These are phyloP conservation scores for Fagopyrum homotropicum DNA, from an alignment of 148 eudicot species.

Conservation along the genomic window DNA sequence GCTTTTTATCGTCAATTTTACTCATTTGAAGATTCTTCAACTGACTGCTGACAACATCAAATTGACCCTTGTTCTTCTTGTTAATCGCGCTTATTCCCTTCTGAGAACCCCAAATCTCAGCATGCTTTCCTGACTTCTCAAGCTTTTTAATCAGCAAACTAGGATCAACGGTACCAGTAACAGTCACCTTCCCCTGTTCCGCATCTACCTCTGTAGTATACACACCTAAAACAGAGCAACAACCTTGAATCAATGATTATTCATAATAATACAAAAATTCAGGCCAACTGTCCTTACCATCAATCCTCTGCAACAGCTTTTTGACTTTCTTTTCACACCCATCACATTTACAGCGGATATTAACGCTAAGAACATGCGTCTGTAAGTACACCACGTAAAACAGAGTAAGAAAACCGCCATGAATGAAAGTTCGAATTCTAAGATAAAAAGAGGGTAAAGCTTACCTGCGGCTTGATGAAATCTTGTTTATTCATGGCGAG, in stretches of 20 bases:
- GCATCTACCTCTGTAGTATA: conserved; percentile 27
- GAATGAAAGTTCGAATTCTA: neutral
- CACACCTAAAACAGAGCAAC: conserved; percentile 31
- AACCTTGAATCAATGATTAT: neutral
- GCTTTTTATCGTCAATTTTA: conserved; percentile 26
- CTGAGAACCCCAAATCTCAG: conserved; percentile 40
- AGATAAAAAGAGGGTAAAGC: neutral
- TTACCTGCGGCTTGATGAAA: neutral
- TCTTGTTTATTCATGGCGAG: neutral
- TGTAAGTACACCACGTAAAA: neutral
- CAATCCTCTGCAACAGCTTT: neutral
- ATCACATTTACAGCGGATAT: neutral
- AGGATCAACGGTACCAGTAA: conserved; percentile 45
- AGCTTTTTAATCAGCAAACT: conserved; percentile 42
- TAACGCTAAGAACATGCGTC: neutral
- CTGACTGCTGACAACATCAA: conserved; percentile 17
- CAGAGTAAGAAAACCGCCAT: neutral
- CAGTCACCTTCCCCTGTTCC: conserved; percentile 56
- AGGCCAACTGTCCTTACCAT: neutral
- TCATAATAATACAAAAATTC: neutral
- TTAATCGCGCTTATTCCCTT: conserved; percentile 12
- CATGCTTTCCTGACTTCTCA: conserved; percentile 52
- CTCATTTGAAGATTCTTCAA: conserved; percentile 37
- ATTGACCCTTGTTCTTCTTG: neutral
- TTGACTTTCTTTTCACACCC: neutral